These are phyloP conservation scores for Coemansia asiatica DNA, from an alignment of 192 early-diverging fungal genomes.

Conservation along the genomic window DNA sequence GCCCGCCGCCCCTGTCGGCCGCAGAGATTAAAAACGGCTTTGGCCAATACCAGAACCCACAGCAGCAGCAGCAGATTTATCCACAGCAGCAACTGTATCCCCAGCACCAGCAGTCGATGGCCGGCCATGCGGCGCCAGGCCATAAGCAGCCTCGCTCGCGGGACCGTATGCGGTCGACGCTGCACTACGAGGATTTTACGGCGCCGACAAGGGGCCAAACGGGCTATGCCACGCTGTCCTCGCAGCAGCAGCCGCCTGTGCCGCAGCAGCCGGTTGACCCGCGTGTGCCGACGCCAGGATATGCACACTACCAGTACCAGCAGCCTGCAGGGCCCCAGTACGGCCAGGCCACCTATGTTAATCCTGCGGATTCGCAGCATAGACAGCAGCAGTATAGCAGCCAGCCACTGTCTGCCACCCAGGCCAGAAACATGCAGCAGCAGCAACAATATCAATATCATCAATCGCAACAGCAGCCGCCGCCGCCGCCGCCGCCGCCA, in stretches of 20 bases:
- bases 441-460: constrained; percentile 20
- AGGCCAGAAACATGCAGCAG: constrained; percentile 36
- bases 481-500: constrained; percentile 13
- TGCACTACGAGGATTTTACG: constrained; percentile 44
- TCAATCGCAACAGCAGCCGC: constrained; percentile 14
- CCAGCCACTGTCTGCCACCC: constrained; percentile 44
- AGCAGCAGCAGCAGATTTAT: too few relatives aligned
- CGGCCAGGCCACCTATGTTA: constrained; percentile 22
- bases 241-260: constrained; percentile 17
- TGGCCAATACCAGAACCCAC: not conserved
- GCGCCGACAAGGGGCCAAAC: constrained; percentile 8
- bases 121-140: constrained; percentile 27
- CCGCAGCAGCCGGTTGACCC: constrained; percentile 37
- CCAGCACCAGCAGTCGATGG: constrained; percentile 1
- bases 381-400: constrained; percentile 18
- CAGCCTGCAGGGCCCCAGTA: constrained; percentile 11
- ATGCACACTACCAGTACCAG: constrained; percentile 17
- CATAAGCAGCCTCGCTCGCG: constrained; percentile 52
- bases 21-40: constrained; percentile 14
- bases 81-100: not conserved
- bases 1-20: constrained; percentile 29
- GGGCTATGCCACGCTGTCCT: constrained; percentile 13
- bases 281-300: constrained; percentile 10
- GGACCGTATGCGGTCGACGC: constrained; percentile 53
- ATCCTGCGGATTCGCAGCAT: constrained; percentile 4